Base-by-base conservation (phyloP, 2,329 filamentous ascomycete species). In the Fusarium abutilonis region DNA sequence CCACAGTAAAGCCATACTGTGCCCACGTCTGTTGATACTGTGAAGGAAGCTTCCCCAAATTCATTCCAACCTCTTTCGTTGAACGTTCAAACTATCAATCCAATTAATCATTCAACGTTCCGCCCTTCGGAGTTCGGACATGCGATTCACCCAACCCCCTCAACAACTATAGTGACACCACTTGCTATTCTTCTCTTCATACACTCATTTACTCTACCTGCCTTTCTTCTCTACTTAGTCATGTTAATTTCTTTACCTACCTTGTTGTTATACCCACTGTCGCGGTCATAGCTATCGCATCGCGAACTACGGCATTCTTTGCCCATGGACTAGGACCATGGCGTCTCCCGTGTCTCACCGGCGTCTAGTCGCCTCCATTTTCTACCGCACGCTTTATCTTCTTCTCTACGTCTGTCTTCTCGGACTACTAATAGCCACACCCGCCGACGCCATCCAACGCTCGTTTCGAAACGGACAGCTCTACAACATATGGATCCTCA, bases 401-500 rank as follows among this genome's bases (percentile, higher is more conserved):
- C 76, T 93, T 69, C 83, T 97, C 71, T 89, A 89, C 74, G 76
- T 94, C 69, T 73, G 96, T 69, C 85, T 93, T 32, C 75, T 91
- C 67, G 83, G 84, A 52, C 84, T 97, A 52, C 83, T 96, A 38
- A 83, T 94, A 70, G 83, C 96, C 66, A 92, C 92, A 0, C 93
- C 93, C 2, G 88, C 83, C 72, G 93, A 97, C 71, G 81, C 88
- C 55, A 89, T 97, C 75, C 89, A 89, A 73, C 91, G 95, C 74
- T 90, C 91, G 46, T 84, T 90, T 53, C 75, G 79, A 31, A 87
- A 86, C 52, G 69, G 79, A 47, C 89, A 92, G 68, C 80, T 87
- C 46, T 91, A 91, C 75, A 95, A 97, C 75, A 86, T 96, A 70
- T 90, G 95, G 78, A 89, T 95, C 72, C 86, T 97, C 67, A 85